phyloP scores from a whole-genome alignment of 2,329 filamentous ascomycete genomes.

The Neopestalotiopsis rosae region DNA sequence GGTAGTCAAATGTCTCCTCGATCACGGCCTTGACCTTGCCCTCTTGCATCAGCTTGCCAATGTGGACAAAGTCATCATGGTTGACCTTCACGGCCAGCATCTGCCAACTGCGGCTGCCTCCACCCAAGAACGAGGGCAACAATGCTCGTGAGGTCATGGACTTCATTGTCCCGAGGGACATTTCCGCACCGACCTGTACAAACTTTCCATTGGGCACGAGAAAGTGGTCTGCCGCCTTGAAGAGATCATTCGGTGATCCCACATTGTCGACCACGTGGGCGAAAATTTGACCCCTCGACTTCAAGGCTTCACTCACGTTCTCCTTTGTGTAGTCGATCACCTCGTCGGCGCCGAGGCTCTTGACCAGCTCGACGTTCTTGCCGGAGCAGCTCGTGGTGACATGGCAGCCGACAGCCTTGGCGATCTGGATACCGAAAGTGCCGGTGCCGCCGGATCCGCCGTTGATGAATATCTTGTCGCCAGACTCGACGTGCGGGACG shows the following conservation, averaged over 20 bases:
- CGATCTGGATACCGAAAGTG: constrained; percentile 63
- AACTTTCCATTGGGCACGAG: constrained; percentile 53
- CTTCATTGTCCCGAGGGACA: constrained; percentile 26
- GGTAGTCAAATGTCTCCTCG: constrained; percentile 60
- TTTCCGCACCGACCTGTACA: constrained; percentile 53
- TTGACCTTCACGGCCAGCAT: constrained; percentile 42
- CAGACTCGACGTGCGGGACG: constrained; percentile 44
- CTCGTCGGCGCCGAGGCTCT: constrained; percentile 64
- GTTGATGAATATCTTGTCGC: constrained; percentile 64
- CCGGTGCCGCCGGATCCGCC: constrained; percentile 66
- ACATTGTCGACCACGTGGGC: constrained; percentile 62
- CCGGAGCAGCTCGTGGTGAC: constrained; percentile 64
- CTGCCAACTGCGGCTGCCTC: constrained; percentile 46
- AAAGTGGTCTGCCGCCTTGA: constrained; percentile 57
- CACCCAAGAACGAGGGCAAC: constrained; percentile 41
- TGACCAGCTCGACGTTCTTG: constrained; percentile 59
- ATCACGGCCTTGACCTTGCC: constrained; percentile 63
- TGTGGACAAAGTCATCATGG: constrained; percentile 49
- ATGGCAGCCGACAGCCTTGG: constrained; percentile 61
- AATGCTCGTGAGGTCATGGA: constrained; percentile 30
- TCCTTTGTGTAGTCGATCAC: constrained; percentile 61
- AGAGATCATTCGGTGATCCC: constrained; percentile 52
- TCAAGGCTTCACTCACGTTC: constrained; percentile 51
- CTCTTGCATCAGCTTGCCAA: constrained; percentile 61
- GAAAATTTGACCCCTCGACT: constrained; percentile 51